Conservation (phyloP, 176 grass and related monocot species). For the Musa troglodytarum region DNA sequence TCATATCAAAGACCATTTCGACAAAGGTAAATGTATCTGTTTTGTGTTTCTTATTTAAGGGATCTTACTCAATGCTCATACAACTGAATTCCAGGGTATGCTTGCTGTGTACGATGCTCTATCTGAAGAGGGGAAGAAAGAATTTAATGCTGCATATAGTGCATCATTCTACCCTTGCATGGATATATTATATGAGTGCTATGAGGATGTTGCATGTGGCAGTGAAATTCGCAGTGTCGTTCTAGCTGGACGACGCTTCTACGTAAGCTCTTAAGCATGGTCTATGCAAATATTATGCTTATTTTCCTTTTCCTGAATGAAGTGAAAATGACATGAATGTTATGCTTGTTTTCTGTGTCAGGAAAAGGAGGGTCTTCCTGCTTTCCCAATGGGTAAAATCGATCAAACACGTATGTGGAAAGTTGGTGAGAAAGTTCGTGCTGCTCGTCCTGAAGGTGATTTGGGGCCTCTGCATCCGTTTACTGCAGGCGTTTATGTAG, state of each 20-base stretch:
- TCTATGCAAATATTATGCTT: not conserved
- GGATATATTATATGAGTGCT: slow-evolving; percentile 63
- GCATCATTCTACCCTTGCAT: slow-evolving; percentile 68
- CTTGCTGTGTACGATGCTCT: slow-evolving; percentile 59
- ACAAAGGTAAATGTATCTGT: slow-evolving; percentile 36
- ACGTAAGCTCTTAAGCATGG: slow-evolving; percentile 30
- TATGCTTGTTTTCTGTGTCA: slow-evolving; percentile 10
- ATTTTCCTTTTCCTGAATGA: not conserved
- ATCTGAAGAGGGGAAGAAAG: slow-evolving; percentile 52
- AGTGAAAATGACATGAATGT: not conserved
- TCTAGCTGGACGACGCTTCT: slow-evolving; percentile 55
- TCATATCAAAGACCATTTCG: slow-evolving; percentile 67
- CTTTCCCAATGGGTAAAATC: slow-evolving; percentile 73
- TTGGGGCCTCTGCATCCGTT: slow-evolving; percentile 40
- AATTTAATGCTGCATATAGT: slow-evolving; percentile 63
- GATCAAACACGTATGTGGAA: slow-evolving; percentile 82
- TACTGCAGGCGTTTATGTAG: slow-evolving; percentile 58
- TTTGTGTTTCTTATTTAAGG: not conserved
- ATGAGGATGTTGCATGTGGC: slow-evolving; percentile 61
- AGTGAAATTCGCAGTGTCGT: slow-evolving; percentile 85
- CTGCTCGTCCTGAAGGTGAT: slow-evolving; percentile 35
- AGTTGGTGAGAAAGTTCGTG: slow-evolving; percentile 56
- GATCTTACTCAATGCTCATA: slow-evolving; percentile 5
- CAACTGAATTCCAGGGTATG: slow-evolving; percentile 37
- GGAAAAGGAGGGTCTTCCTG: slow-evolving; percentile 77